phyloP scores from a whole-genome alignment of 441 rosid species.

The Croton setiger region DNA sequence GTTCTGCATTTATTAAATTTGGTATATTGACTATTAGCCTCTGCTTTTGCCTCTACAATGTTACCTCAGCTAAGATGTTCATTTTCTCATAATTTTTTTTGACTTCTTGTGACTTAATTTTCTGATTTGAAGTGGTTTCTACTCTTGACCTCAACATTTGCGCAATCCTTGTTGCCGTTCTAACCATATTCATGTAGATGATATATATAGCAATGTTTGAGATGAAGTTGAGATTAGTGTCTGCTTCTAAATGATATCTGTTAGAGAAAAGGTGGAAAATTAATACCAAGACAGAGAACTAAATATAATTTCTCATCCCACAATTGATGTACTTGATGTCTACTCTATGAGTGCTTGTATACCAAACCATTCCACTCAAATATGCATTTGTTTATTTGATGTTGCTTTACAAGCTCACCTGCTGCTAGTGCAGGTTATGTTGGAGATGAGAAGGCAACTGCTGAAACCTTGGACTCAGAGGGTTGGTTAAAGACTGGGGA shows the following conservation, averaged over 20 bases:
- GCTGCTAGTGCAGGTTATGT: slow-evolving; percentile 56
- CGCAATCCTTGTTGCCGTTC: background rate
- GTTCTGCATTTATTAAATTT: background rate
- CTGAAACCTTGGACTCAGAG: slow-evolving; percentile 72
- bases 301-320: no score
- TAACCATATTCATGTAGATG: background rate
- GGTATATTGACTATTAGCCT: background rate
- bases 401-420: slow-evolving; percentile 1
- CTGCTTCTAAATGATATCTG: background rate
- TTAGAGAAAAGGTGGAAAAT: no score
- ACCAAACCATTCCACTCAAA: slow-evolving; percentile 1
- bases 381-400: background rate
- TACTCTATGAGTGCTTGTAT: background rate
- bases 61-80: background rate
- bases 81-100: background rate
- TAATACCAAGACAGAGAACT: no score
- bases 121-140: background rate
- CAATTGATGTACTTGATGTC: background rate
- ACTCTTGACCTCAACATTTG: background rate
- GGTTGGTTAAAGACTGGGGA: slow-evolving; percentile 98
- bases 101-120: no score
- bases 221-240: background rate
- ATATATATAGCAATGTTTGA: background rate
- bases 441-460: slow-evolving; percentile 74
- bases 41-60: background rate